Evolutionary conservation across 2,329 filamentous ascomycete species (phyloP).

Genomic region (Paradendryphiella salina): DNA sequence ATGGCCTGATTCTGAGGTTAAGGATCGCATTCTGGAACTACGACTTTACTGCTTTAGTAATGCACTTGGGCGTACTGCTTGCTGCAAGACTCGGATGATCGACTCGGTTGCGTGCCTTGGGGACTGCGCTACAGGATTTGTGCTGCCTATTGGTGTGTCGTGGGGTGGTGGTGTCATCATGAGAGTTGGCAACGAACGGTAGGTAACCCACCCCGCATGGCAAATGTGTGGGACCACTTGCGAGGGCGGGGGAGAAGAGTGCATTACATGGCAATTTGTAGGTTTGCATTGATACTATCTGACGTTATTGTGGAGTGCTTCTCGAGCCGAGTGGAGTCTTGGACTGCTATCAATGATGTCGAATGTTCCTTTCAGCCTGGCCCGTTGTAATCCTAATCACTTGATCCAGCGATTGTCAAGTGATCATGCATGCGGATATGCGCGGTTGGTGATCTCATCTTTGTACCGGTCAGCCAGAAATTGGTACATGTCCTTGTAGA

Average conservation of each 20-base stretch:
- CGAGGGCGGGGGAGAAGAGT: background rate
- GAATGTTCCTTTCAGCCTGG: slow-evolving; percentile 1
- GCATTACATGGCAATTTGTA: background rate
- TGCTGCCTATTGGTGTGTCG: slow-evolving; percentile 5
- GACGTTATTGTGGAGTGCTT: background rate
- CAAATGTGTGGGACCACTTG: background rate
- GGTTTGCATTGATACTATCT: slow-evolving; percentile 10
- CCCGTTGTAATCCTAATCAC: slow-evolving; percentile 1
- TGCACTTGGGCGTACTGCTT: background rate
- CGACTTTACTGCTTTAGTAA: slow-evolving; percentile 3
- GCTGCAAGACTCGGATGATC: slow-evolving; percentile 16
- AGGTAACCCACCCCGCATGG: background rate
- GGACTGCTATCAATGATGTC: slow-evolving; percentile 5
- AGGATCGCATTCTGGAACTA: background rate
- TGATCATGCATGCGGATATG: background rate
- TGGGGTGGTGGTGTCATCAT: slow-evolving; percentile 7
- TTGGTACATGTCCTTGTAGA: background rate
- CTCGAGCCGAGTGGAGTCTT: background rate
- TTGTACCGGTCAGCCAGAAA: background rate
- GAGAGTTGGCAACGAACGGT: background rate
- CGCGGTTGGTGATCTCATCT: background rate
- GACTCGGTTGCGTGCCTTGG: background rate
- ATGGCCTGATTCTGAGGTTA: slow-evolving; percentile 13
- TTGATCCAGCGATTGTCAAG: background rate
- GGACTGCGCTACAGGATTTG: background rate